Evolutionary conservation across 2,329 filamentous ascomycete genomes (phyloP).

Genomic region (Verticillium nubilum): DNA sequence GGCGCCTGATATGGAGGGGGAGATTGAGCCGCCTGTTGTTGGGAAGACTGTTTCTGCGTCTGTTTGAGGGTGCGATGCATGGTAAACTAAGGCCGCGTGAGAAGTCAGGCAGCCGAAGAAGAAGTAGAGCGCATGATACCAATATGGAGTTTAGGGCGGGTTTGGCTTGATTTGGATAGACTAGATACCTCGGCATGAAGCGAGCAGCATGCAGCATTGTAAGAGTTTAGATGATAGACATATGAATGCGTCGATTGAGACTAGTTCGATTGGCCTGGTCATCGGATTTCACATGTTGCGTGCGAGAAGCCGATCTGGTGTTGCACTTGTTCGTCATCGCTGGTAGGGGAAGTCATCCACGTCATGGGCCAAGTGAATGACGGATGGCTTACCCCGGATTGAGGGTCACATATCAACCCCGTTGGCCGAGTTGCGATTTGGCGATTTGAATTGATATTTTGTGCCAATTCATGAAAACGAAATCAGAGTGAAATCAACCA

Average conservation of each 20-base stretch:
- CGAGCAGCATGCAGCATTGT: neutral
- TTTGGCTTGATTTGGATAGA: neutral
- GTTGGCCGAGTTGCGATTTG: too few species aligned
- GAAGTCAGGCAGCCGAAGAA: too few species aligned
- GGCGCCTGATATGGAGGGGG: conserved; percentile 11
- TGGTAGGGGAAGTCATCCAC: conserved; percentile 7
- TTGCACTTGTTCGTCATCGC: neutral
- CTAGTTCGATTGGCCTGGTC: neutral
- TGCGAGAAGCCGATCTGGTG: neutral
- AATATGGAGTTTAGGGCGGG: neutral
- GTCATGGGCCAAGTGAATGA: conserved; percentile 4
- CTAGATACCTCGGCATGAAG: neutral
- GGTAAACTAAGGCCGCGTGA: neutral
- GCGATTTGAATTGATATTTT: neutral
- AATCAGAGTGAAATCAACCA: neutral
- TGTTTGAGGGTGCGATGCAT: neutral
- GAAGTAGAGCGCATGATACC: neutral
- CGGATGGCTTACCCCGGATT: neutral
- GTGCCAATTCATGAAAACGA: neutral
- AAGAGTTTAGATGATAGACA: neutral
- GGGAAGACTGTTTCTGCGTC: neutral
- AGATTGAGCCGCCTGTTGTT: conserved; percentile 11
- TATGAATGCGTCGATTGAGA: neutral
- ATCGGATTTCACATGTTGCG: neutral
- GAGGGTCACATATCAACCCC: neutral